Base-by-base conservation (phyloP, 2,329 filamentous ascomycete species). In the Dendrostoma leiphaemia region DNA sequence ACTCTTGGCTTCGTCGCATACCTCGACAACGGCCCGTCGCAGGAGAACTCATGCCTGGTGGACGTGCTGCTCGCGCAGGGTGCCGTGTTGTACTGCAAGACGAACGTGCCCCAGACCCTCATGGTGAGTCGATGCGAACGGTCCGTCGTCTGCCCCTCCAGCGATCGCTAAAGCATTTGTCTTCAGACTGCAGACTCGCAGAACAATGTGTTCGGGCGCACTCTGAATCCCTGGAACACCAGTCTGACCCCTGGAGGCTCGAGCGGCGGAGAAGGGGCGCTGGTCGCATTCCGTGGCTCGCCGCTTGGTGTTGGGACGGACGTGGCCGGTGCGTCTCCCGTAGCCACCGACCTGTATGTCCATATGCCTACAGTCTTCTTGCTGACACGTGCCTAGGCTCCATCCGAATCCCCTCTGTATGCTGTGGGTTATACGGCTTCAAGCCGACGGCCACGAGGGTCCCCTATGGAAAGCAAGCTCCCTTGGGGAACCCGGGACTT, bases 1-100 rank as follows among this genome's bases (percentile, higher is more conserved):
- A 59, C 56, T 13, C 17, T 59, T 21, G 56, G 56, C 13, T 51
- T 59, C 3, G 37, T 59, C 15, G 49, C 46, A 5, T 56, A 59
- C 31, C 56, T 59, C 26, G 53, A 44, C 34, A 31, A 53, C 21
- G 53, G 48, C 2, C 49, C 53, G 13, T 57, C 55, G 13, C 43
- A 46, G 43, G 55, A 60, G 45, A 55, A 56, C 44, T 58, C 56
- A 3, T 47, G 54, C 19, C 43, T 60, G 24, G 56, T 60, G 2
- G 47, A 59, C n/a, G 55, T 58, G 8, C 45, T 61, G 9, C 52
- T 60, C 6, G 38, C 19, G 13, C 43, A 59, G 17, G 60, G 60
- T 1, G 60, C 60, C 9, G 56, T 61, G 5, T 41, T 60, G 15
- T 60, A 57, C 24, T 58, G 54, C 53, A 61, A 61, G 45, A 60